Evolutionary conservation across 2,329 filamentous ascomycete species (phyloP).

Genomic region (Xylaria sp.): DNA sequence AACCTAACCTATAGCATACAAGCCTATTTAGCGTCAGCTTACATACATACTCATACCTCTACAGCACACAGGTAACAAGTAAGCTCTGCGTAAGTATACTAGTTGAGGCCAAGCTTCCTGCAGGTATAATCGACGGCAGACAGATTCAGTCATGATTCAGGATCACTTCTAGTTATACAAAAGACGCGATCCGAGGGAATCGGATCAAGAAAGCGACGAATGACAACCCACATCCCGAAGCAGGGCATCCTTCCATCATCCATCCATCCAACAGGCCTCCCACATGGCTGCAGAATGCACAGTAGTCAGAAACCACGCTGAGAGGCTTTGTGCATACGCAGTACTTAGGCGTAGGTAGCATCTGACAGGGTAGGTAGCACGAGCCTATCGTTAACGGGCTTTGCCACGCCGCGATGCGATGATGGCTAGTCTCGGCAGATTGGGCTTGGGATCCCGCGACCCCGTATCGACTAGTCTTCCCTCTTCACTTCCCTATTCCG

Average conservation of each 20-base stretch:
- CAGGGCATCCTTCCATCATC: neutral
- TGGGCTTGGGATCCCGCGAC: slow-evolving; percentile 2
- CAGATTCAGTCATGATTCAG: slow-evolving; percentile 7
- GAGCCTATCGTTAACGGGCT: slow-evolving; percentile 26
- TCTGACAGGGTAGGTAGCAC: slow-evolving; percentile 23
- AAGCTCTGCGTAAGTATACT: neutral
- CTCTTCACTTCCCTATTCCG: neutral
- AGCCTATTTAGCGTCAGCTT: slow-evolving; percentile 24
- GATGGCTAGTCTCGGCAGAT: slow-evolving; percentile 26
- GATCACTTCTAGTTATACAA: neutral
- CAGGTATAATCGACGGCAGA: neutral
- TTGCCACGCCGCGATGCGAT: neutral
- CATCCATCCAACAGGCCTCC: slow-evolving; percentile 23
- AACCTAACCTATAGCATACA: neutral
- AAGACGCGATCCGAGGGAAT: slow-evolving; percentile 7
- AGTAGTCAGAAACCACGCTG: slow-evolving; percentile 30
- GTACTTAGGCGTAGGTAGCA: neutral
- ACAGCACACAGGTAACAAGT: neutral
- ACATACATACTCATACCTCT: neutral
- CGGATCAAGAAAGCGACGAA: slow-evolving; percentile 1
- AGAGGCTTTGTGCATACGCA: slow-evolving; percentile 33
- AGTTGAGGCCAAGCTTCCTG: neutral
- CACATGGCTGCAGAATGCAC: slow-evolving; percentile 33
- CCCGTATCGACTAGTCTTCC: neutral
- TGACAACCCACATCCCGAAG: slow-evolving; percentile 9